Percentiles rank a stretch among this genome's conserved stretches.
These are phyloP conservation scores for Coemansia sp. DNA, from an alignment of 371 early-diverging fungal genomes.

Conservation along the genomic window DNA sequence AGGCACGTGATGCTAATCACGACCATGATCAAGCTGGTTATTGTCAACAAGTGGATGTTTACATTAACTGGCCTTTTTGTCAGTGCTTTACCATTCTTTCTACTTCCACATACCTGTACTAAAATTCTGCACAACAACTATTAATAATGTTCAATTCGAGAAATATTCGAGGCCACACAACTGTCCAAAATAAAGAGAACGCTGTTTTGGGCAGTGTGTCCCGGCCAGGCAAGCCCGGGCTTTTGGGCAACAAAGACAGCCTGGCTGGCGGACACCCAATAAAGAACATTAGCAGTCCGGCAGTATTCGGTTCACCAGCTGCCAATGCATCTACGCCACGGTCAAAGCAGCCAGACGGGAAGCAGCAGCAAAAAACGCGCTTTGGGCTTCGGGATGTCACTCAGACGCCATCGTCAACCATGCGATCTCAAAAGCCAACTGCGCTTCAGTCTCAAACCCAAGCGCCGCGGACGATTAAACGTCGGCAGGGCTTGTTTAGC, in stretches of 20 bases:
- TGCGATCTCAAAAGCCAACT: not conserved
- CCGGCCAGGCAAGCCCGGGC: conserved; percentile 25
- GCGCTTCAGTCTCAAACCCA: conserved; percentile 13
- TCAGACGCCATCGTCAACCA: conserved; percentile 14
- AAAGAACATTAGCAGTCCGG: conserved; percentile 5
- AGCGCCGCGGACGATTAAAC: conserved; percentile 23
- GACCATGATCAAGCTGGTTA: not conserved
- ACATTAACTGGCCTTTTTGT: not conserved
- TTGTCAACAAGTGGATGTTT: not conserved
- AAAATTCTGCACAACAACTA: too few relatives aligned
- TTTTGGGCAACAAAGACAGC: conserved; percentile 12
- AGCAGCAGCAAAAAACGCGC: conserved; percentile 10
- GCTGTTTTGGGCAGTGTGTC: conserved; percentile 20
- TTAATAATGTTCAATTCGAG: conserved; percentile 21
- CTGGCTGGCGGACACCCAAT: not conserved
- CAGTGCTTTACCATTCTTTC: not conserved
- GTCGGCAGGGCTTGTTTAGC: conserved; percentile 31
- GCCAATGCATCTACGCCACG: conserved; percentile 25
- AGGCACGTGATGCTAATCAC: not conserved
- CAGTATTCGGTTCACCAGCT: conserved; percentile 20
- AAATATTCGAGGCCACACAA: conserved; percentile 4
- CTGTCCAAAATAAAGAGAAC: conserved; percentile 36
- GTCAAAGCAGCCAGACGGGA: conserved; percentile 8
- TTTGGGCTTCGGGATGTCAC: conserved; percentile 22
- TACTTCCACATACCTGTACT: not conserved